Percentiles rank a stretch among this genome's conserved stretches.
These are phyloP conservation scores for Pseudomonodictys pantanalensis DNA, from an alignment of 495 filamentous ascomycete species.

Conservation along the genomic window DNA sequence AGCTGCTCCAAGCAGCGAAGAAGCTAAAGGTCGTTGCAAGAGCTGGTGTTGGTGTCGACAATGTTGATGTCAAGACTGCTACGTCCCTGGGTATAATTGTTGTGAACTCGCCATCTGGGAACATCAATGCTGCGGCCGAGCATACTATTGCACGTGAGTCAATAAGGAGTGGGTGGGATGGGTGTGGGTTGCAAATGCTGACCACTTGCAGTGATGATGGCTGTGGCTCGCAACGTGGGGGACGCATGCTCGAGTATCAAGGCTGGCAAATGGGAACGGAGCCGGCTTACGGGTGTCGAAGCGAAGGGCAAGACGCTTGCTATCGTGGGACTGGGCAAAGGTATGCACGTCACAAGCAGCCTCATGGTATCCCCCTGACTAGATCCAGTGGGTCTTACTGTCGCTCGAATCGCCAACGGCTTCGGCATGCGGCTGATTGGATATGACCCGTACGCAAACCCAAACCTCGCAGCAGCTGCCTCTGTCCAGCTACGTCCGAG, in stretches of 20 bases:
- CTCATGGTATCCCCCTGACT: not conserved
- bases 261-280: slow-evolving; percentile 65
- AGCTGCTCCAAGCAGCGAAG: slow-evolving; percentile 55
- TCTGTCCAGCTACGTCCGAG: slow-evolving; percentile 55
- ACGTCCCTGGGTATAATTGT: slow-evolving; percentile 67
- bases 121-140: slow-evolving; percentile 68
- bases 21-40: slow-evolving; percentile 69
- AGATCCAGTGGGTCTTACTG: slow-evolving; percentile 61
- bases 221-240: slow-evolving; percentile 62
- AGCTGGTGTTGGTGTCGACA: slow-evolving; percentile 73
- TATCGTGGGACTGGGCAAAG: slow-evolving; percentile 68
- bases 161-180: too few species aligned
- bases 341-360: slow-evolving; percentile 16
- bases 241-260: slow-evolving; percentile 58
- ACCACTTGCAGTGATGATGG: slow-evolving; percentile 52
- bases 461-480: slow-evolving; percentile 55
- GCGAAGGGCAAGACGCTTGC: slow-evolving; percentile 67
- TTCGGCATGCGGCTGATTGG: slow-evolving; percentile 66
- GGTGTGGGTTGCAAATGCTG: not conserved
- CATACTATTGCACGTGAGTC: slow-evolving; percentile 56
- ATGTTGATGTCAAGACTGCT: slow-evolving; percentile 66
- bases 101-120: slow-evolving; percentile 66
- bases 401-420: slow-evolving; percentile 65
- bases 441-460: slow-evolving; percentile 65
- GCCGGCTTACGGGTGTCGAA: slow-evolving; percentile 64